These are phyloP conservation scores for Salix udensis DNA, from an alignment of 345 rosid species.

Conservation along the genomic window DNA sequence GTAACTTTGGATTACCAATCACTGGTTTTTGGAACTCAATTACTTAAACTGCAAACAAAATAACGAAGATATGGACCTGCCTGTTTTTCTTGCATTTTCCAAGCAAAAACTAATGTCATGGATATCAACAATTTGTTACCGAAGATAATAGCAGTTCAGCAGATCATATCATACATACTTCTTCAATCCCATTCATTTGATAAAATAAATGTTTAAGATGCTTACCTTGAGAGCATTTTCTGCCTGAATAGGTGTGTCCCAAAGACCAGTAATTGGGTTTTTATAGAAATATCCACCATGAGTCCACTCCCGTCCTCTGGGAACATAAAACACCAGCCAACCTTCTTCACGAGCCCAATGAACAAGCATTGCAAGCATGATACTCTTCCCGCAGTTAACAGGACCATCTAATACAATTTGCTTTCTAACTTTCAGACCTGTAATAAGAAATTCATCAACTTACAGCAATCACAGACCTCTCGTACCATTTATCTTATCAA, in stretches of 20 bases:
- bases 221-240: constrained; percentile 81
- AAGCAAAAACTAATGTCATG: not conserved
- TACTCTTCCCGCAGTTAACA: constrained; percentile 87
- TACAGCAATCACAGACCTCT: not conserved
- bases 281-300: constrained; percentile 86
- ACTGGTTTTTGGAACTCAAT: not conserved
- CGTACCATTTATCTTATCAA: not conserved
- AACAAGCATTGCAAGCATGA: constrained; percentile 88
- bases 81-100: not conserved
- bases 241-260: constrained; percentile 96
- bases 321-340: constrained; percentile 90
- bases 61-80: not conserved
- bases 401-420: constrained; percentile 95
- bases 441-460: not conserved
- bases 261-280: constrained; percentile 72
- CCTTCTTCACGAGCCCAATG: constrained; percentile 98
- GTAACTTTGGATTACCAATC: not conserved
- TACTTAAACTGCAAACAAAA: not conserved
- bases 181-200: not conserved
- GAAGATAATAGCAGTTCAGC: not conserved
- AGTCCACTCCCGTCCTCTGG: constrained; percentile 83
- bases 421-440: constrained; percentile 64
- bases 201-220: not conserved
- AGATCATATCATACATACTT: constrained; percentile 1
- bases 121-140: not conserved